A percentile compares a stretch with the other conserved stretches of the same genome.
Evolutionary conservation across 2,329 filamentous ascomycete species (phyloP).

Genomic region (Colletotrichum australisinense): DNA sequence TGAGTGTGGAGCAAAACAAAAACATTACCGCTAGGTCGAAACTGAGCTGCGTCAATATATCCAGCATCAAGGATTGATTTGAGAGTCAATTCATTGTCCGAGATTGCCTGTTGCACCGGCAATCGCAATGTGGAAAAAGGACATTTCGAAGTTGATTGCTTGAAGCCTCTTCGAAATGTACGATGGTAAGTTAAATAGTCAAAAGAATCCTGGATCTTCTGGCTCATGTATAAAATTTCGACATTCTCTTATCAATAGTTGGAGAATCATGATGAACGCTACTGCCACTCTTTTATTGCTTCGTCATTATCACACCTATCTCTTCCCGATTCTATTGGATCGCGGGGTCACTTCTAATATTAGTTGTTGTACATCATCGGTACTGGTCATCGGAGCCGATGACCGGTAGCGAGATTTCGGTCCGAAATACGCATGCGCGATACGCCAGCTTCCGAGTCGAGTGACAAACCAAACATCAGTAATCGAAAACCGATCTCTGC

Average conservation of each 20-base stretch:
- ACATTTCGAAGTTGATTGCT: background rate
- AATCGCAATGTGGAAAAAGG: background rate
- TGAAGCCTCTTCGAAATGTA: no score
- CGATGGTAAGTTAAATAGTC: no score
- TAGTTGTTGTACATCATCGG: background rate
- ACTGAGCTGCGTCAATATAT: conserved; percentile 50
- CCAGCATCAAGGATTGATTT: conserved; percentile 42
- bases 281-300: background rate
- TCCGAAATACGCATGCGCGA: background rate
- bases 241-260: no score
- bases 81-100: conserved; percentile 43
- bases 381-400: background rate
- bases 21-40: conserved; percentile 42
- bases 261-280: background rate
- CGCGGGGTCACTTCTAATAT: background rate
- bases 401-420: background rate
- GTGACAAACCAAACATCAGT: background rate
- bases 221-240: background rate
- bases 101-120: conserved; percentile 45
- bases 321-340: background rate
- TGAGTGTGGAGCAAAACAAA: conserved; percentile 51
- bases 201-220: no score
- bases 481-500: background rate
- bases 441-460: background rate
- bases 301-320: background rate